A percentile compares a stretch with the other conserved stretches of the same genome.
Evolutionary conservation across 345 rosid genomes (phyloP).

Genomic region (Gossypium thurberi): DNA sequence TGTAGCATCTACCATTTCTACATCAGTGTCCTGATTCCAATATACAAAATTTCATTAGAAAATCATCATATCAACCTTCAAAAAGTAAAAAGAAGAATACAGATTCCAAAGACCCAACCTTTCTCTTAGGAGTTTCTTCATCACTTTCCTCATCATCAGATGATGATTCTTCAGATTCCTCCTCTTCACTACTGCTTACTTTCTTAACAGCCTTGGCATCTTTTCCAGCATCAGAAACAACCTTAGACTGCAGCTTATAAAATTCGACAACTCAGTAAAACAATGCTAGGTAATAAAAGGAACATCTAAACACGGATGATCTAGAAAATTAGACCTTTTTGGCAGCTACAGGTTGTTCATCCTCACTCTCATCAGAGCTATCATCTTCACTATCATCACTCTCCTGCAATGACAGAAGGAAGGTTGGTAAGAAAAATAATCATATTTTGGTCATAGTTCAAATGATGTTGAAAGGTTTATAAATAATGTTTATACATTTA

Average conservation of each 20-base stretch:
- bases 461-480: background rate
- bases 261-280: background rate
- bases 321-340: conserved; percentile 32
- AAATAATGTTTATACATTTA: background rate
- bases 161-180: conserved; percentile 36
- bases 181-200: conserved; percentile 52
- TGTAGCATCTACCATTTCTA: conserved; percentile 52
- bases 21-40: conserved; percentile 41
- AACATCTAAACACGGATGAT: background rate
- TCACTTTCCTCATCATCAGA: conserved; percentile 44
- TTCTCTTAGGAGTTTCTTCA: conserved; percentile 44
- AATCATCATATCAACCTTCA: background rate
- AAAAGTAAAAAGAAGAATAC: background rate
- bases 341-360: conserved; percentile 32
- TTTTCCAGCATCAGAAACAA: conserved; percentile 12
- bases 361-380: conserved; percentile 35
- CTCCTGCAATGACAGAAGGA: background rate
- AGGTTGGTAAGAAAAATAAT: background rate
- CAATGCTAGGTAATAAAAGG: background rate
- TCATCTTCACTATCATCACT: conserved; percentile 35
- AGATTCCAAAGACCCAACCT: conserved; percentile 15
- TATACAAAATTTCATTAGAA: background rate
- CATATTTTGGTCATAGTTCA: background rate
- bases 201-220: conserved; percentile 31
- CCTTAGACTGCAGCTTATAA: conserved; percentile 19